Conservation (phyloP, 2,329 filamentous ascomycete species). For the Cryphonectria nitschkei region DNA sequence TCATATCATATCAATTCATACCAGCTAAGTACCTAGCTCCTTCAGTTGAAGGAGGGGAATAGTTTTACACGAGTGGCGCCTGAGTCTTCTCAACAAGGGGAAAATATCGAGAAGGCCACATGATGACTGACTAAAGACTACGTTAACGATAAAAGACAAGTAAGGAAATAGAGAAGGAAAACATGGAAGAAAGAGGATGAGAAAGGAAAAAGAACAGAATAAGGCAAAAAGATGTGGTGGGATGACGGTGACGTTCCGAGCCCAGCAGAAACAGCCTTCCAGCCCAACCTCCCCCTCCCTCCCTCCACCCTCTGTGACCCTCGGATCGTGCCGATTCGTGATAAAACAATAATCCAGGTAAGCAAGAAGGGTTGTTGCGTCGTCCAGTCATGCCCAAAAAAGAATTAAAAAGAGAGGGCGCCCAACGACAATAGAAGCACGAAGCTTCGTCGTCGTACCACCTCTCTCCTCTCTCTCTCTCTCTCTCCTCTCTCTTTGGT, state of each 20-base stretch:
- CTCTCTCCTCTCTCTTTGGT: neutral
- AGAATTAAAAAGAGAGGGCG: neutral
- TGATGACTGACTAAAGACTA: neutral
- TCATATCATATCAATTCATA: neutral
- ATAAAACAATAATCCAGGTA: neutral
- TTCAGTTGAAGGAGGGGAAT: neutral
- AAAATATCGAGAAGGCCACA: neutral
- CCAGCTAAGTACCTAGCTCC: neutral
- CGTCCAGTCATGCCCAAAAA: neutral
- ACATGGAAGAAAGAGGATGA: neutral
- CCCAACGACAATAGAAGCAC: neutral
- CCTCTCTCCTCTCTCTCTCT: neutral
- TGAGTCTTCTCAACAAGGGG: neutral
- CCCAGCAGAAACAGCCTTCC: slow-evolving; percentile 5
- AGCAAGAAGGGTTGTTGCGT: neutral
- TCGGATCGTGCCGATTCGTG: neutral
- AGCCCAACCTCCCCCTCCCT: neutral
- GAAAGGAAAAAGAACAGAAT: neutral
- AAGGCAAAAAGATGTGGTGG: neutral
- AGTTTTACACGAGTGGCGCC: slow-evolving; percentile 2
- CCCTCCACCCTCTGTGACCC: neutral
- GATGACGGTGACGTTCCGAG: slow-evolving; percentile 6
- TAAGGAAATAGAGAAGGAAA: neutral
- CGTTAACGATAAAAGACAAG: neutral
- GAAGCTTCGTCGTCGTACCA: neutral